Percentiles rank a stretch among this genome's conserved stretches.
Evolutionary conservation across 352 stramenopile species (phyloP).

Genomic region (Blastocystis sp.): DNA sequence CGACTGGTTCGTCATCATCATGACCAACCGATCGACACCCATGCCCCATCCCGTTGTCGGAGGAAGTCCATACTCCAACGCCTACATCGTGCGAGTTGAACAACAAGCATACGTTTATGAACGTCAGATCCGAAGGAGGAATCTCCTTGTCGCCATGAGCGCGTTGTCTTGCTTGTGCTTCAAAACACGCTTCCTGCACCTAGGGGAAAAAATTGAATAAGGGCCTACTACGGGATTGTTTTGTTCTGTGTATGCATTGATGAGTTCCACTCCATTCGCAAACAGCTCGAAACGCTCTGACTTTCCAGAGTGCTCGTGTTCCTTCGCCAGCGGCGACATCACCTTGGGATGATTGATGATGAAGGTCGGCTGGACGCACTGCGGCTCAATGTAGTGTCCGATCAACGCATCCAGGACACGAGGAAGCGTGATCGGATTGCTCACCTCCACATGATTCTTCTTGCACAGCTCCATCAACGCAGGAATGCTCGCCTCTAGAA

Average conservation of each 20-base stretch:
- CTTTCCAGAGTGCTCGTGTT: conserved; percentile 78
- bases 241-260: conserved; percentile 96
- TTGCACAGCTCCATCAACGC: conserved; percentile 67
- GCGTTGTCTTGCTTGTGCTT: conserved; percentile 71
- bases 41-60: conserved; percentile 90
- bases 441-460: conserved; percentile 70
- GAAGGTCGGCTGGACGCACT: conserved; percentile 88
- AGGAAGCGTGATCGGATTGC: conserved; percentile 67
- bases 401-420: conserved; percentile 76
- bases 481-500: conserved; percentile 65
- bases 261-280: conserved; percentile 83
- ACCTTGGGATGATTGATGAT: conserved; percentile 93
- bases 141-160: conserved; percentile 71
- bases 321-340: conserved; percentile 84
- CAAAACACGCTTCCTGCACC: conserved; percentile 70
- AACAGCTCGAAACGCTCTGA: conserved; percentile 98
- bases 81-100: conserved; percentile 61
- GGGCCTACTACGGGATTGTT: conserved; percentile 85
- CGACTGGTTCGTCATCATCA: conserved; percentile 83
- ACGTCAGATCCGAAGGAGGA: conserved; percentile 83
- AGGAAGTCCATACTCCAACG: conserved; percentile 89
- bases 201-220: conserved; percentile 64
- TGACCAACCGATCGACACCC: conserved; percentile 89
- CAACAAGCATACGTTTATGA: conserved; percentile 67
- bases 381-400: conserved; percentile 73